Conservation (phyloP, 1,284 basidiomycete species). For the Limonomyces culmigenus region DNA sequence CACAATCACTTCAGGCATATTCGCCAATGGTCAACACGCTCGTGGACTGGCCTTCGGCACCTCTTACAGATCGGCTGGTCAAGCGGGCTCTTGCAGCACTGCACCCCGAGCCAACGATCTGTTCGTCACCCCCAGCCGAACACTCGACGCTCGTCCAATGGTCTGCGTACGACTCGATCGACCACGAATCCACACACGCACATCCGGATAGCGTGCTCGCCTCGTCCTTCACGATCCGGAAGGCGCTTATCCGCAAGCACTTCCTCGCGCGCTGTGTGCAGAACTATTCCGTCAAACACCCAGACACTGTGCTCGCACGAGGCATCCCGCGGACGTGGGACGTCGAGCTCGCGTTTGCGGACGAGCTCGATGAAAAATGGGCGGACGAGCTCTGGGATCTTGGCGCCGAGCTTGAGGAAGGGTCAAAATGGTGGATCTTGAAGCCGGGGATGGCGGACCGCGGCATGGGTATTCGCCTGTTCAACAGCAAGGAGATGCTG, state of each 20-base stretch:
- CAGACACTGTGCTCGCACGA: slow-evolving; percentile 31
- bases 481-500: slow-evolving; percentile 64
- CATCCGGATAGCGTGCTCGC: slow-evolving; percentile 38
- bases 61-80: slow-evolving; percentile 59
- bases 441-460: slow-evolving; percentile 98
- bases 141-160: slow-evolving; percentile 39
- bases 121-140: slow-evolving; percentile 11
- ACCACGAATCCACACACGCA: slow-evolving; percentile 53
- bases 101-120: slow-evolving; percentile 12
- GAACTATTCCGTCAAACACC: slow-evolving; percentile 60
- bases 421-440: slow-evolving; percentile 72
- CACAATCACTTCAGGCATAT: too few species aligned
- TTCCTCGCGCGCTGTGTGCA: slow-evolving; percentile 70
- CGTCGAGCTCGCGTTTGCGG: slow-evolving; percentile 80
- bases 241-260: slow-evolving; percentile 91
- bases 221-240: slow-evolving; percentile 81
- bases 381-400: slow-evolving; percentile 90
- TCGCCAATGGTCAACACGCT: slow-evolving; percentile 28
- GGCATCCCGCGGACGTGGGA: slow-evolving; percentile 74
- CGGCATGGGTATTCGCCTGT: slow-evolving; percentile 88
- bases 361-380: slow-evolving; percentile 92
- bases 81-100: slow-evolving; percentile 35
- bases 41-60: slow-evolving; percentile 65
- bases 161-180: slow-evolving; percentile 71
- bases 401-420: slow-evolving; percentile 36